These are phyloP conservation scores for Pythium rishiriense DNA, from an alignment of 352 stramenopile genomes.

Conservation along the genomic window DNA sequence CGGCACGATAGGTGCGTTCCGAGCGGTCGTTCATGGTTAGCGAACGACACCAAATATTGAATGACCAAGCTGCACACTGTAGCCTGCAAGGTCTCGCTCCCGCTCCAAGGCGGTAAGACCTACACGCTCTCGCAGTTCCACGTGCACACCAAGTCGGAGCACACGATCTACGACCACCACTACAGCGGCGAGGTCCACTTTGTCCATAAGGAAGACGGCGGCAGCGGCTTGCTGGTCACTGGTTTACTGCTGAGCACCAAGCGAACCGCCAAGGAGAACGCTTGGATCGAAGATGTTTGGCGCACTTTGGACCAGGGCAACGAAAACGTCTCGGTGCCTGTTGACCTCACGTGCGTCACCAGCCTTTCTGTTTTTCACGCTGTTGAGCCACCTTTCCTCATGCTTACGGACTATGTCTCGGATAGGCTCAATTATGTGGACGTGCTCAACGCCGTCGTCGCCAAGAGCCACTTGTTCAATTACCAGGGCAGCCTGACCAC, in stretches of 20 bases:
- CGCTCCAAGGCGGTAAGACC: constrained; percentile 40
- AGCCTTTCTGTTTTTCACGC: not conserved
- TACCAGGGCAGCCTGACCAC: constrained; percentile 64
- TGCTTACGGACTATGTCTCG: not conserved
- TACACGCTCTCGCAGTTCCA: constrained; percentile 69
- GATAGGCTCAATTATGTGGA: constrained; percentile 60
- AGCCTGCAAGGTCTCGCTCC: constrained; percentile 57
- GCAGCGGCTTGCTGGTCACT: constrained; percentile 40
- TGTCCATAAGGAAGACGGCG: constrained; percentile 44
- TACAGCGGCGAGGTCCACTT: constrained; percentile 62
- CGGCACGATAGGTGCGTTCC: constrained; percentile 37
- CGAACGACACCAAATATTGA: no score
- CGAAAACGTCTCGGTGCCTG: constrained; percentile 23
- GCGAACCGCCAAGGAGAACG: constrained; percentile 31
- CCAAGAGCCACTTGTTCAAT: constrained; percentile 63
- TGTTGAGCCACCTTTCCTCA: not conserved
- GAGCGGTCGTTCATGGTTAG: no score
- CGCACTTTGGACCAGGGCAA: constrained; percentile 37
- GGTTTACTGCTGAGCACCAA: constrained; percentile 52
- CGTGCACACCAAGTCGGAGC: constrained; percentile 56
- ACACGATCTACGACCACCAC: constrained; percentile 51
- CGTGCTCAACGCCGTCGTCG: constrained; percentile 46
- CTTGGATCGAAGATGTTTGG: constrained; percentile 52
- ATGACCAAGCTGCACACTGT: no score
- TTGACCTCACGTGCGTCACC: constrained; percentile 38